Percentiles rank a stretch among this genome's conserved stretches.
These are phyloP conservation scores for Favolaschia claudopus DNA, from an alignment of 768 basidiomycete genomes.

Conservation along the genomic window DNA sequence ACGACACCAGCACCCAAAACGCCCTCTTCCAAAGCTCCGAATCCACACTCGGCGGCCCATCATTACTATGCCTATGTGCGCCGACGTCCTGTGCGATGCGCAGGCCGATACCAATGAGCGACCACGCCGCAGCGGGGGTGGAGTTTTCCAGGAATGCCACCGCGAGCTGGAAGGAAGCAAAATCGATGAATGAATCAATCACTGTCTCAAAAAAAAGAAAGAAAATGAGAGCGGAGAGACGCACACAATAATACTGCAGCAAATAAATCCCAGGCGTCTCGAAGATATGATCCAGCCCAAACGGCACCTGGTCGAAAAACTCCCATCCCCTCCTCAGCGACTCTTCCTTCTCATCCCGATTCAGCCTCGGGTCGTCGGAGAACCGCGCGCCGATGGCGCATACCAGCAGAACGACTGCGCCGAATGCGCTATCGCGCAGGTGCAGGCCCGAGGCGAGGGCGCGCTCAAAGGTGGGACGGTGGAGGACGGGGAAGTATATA, in stretches of 20 bases:
- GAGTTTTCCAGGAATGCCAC: constrained; percentile 61
- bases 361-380: constrained; percentile 51
- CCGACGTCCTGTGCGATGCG: constrained; percentile 23
- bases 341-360: constrained; percentile 12
- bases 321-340: constrained; percentile 25
- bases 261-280: not conserved
- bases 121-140: constrained; percentile 71
- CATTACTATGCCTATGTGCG: constrained; percentile 30
- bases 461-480: constrained; percentile 70
- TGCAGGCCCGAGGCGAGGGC: constrained; percentile 58
- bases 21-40: constrained; percentile 68
- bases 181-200: no score
- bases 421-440: constrained; percentile 45
- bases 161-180: constrained; percentile 46
- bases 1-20: constrained; percentile 41
- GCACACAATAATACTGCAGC: constrained; percentile 17
- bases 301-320: constrained; percentile 14
- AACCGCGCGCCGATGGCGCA: constrained; percentile 50
- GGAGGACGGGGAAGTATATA: constrained; percentile 68
- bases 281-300: not conserved
- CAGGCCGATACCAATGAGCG: constrained; percentile 57
- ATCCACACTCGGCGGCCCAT: constrained; percentile 51
- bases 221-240: constrained; percentile 33
- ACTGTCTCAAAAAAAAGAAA: no score
- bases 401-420: constrained; percentile 53